Evolutionary conservation across 371 early-diverging fungal genomes (phyloP).

Genomic region (Rhizomucor pusillus): DNA sequence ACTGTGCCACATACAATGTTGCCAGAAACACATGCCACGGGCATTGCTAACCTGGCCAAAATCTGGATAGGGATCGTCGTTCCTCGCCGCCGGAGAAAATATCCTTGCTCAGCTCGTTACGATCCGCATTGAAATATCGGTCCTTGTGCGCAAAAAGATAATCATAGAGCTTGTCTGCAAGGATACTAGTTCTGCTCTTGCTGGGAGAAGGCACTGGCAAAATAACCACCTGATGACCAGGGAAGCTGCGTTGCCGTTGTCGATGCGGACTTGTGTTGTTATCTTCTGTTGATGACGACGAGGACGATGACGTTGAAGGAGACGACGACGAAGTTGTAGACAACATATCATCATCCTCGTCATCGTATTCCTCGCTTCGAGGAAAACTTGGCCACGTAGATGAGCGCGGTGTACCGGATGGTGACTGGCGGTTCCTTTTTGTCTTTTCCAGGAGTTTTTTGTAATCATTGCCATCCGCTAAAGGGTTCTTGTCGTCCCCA

Average conservation of each 20-base stretch:
- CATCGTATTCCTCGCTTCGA: constrained; percentile 1
- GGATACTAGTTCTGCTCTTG: constrained; percentile 3
- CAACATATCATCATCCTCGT: constrained; percentile 1
- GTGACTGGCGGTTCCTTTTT: constrained; percentile 12
- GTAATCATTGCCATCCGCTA: constrained; percentile 23
- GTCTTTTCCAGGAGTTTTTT: constrained; percentile 26
- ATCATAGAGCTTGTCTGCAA: constrained; percentile 22
- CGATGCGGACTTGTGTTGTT: not conserved
- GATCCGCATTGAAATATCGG: constrained; percentile 34
- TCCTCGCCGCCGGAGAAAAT: constrained; percentile 28
- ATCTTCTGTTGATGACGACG: too few relatives aligned
- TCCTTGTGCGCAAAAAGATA: constrained; percentile 30
- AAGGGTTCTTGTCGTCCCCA: not conserved
- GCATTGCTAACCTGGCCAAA: too few relatives aligned
- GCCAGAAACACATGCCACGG: too few relatives aligned
- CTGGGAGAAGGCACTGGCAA: constrained; percentile 6
- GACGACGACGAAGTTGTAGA: too few relatives aligned
- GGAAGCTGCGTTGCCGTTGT: not conserved
- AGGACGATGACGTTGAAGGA: too few relatives aligned
- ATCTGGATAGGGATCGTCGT: too few relatives aligned
- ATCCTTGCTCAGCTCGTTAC: constrained; percentile 37
- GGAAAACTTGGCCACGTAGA: not conserved
- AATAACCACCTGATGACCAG: constrained; percentile 5
- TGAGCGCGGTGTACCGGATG: not conserved
- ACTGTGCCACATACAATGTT: too few relatives aligned